These are phyloP conservation scores for Yamadazyma friedrichii DNA, from an alignment of 1,139 yeast species.

Conservation along the genomic window DNA sequence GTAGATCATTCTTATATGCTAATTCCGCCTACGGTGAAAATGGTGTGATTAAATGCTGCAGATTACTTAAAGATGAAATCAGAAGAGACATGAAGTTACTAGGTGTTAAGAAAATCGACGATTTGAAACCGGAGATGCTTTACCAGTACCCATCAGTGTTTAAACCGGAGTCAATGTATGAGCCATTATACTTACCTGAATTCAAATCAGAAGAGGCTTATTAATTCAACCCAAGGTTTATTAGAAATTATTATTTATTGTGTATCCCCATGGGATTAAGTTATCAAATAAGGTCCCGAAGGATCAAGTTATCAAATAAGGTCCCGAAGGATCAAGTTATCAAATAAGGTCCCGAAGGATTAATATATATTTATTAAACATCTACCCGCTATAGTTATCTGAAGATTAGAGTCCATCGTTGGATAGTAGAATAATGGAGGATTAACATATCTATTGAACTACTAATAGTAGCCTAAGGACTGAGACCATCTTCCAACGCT, in stretches of 20 bases:
- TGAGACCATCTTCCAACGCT: neutral
- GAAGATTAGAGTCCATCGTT: too few relatives aligned
- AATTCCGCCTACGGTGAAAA: slow-evolving; percentile 49
- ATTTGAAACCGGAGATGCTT: slow-evolving; percentile 27
- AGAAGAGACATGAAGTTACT: slow-evolving; percentile 46
- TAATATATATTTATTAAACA: too few relatives aligned
- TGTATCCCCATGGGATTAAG: too few relatives aligned
- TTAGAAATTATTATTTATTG: neutral
- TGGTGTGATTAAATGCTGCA: slow-evolving; percentile 45
- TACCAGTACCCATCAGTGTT: slow-evolving; percentile 15
- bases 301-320: too few relatives aligned
- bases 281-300: too few relatives aligned
- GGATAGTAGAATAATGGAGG: too few relatives aligned
- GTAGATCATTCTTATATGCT: slow-evolving; percentile 48
- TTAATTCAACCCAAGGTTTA: too few relatives aligned
- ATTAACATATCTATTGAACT: too few relatives aligned
- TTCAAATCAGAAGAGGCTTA: slow-evolving; percentile 10
- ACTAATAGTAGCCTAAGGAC: too few relatives aligned
- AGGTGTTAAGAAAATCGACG: slow-evolving; percentile 37
- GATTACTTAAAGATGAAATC: slow-evolving; percentile 46
- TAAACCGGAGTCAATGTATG: slow-evolving; percentile 9
- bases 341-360: too few relatives aligned
- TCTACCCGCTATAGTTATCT: too few relatives aligned
- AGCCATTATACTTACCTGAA: slow-evolving; percentile 16
- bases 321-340: too few relatives aligned